Evolutionary conservation across 208 protist species (phyloP).

Genomic region (Leishmania martiniquensis): DNA sequence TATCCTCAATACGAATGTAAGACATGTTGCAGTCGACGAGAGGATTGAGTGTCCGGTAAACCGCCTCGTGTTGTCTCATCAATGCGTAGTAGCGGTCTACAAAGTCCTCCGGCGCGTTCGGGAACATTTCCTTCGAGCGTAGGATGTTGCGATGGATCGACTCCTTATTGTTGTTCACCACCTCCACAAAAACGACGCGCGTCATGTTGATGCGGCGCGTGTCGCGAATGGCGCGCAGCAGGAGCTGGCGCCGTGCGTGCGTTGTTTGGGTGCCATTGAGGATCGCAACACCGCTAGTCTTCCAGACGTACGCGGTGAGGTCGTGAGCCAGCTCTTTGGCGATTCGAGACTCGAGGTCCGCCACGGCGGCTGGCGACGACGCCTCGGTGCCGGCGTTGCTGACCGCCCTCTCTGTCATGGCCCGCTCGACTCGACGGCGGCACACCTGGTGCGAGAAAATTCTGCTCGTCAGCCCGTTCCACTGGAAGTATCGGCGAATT

Average conservation of each 20-base stretch:
- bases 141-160: slow-evolving; percentile 66
- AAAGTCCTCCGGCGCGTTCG: slow-evolving; percentile 65
- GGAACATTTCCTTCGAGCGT: slow-evolving; percentile 52
- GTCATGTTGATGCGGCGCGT: slow-evolving; percentile 61
- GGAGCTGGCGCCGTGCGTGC: slow-evolving; percentile 48
- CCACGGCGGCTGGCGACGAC: slow-evolving; percentile 18
- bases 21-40: slow-evolving; percentile 72
- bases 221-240: slow-evolving; percentile 72
- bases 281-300: slow-evolving; percentile 75
- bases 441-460: slow-evolving; percentile 82
- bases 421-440: slow-evolving; percentile 32
- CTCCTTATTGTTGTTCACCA: slow-evolving; percentile 66
- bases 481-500: slow-evolving; percentile 92
- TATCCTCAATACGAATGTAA: slow-evolving; percentile 87
- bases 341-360: slow-evolving; percentile 50
- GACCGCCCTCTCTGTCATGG: slow-evolving; percentile 12
- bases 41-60: slow-evolving; percentile 80
- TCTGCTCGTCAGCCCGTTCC: slow-evolving; percentile 80
- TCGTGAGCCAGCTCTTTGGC: slow-evolving; percentile 57
- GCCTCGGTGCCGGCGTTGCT: slow-evolving; percentile 1
- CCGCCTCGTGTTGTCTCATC: slow-evolving; percentile 63
- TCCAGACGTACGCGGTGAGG: slow-evolving; percentile 60
- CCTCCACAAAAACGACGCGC: slow-evolving; percentile 85
- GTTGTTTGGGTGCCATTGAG: slow-evolving; percentile 80
- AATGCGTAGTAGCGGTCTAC: slow-evolving; percentile 77